Conservation (phyloP, 345 rosid species). For the Eutrema heterophyllum region DNA sequence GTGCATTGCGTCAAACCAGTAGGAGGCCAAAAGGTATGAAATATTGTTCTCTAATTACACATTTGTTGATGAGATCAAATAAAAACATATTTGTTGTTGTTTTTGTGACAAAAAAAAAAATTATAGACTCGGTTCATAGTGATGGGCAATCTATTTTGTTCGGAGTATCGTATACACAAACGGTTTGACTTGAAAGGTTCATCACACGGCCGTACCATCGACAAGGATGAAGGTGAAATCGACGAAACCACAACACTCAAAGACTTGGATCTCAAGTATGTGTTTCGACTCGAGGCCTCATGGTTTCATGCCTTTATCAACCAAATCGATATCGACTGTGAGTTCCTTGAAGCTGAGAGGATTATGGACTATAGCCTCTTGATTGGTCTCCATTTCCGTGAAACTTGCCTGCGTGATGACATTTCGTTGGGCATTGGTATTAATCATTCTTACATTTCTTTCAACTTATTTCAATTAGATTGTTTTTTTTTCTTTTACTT, state of each 20-base stretch:
- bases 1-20: slow-evolving; percentile 62
- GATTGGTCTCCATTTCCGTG: slow-evolving; percentile 59
- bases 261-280: slow-evolving; percentile 65
- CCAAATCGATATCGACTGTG: slow-evolving; percentile 65
- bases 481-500: not conserved
- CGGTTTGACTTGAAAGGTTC: slow-evolving; percentile 74
- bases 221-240: slow-evolving; percentile 47
- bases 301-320: slow-evolving; percentile 61
- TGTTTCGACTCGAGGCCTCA: slow-evolving; percentile 46
- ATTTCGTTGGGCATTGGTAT: slow-evolving; percentile 34
- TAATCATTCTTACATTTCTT: not conserved
- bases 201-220: slow-evolving; percentile 61
- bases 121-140: slow-evolving; percentile 58
- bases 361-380: slow-evolving; percentile 74
- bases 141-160: slow-evolving; percentile 66
- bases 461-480: not conserved
- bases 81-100: not conserved
- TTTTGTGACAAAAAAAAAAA: not conserved
- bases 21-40: slow-evolving; percentile 60
- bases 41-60: not conserved
- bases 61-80: not conserved
- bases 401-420: slow-evolving; percentile 31
- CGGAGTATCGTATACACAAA: slow-evolving; percentile 58
- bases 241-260: slow-evolving; percentile 66
- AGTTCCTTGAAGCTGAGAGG: slow-evolving; percentile 60